Evolutionary conservation across 352 stramenopile species (phyloP).

Genomic region (Pythium coloratum): DNA sequence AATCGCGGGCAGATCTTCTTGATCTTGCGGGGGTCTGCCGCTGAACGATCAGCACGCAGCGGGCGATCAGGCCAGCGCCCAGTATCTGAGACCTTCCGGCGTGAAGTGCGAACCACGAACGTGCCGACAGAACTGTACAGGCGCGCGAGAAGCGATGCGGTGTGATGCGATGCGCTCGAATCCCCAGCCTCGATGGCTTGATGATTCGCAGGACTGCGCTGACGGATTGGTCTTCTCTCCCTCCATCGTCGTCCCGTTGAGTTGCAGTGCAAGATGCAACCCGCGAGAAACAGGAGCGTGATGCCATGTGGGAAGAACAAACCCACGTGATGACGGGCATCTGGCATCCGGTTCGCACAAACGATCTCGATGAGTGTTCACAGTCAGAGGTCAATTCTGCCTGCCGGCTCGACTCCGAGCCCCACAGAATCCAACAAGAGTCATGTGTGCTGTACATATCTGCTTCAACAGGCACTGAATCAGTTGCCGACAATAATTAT

Average conservation of each 20-base stretch:
- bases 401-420: too few relatives aligned
- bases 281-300: not conserved
- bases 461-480: too few relatives aligned
- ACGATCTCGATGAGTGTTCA: slow-evolving; percentile 2
- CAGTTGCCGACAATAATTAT: too few relatives aligned
- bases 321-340: not conserved
- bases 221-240: not conserved
- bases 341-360: not conserved
- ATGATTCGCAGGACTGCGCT: not conserved
- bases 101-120: too few relatives aligned
- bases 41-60: not conserved
- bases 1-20: not conserved
- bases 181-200: too few relatives aligned
- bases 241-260: not conserved
- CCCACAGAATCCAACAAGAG: too few relatives aligned
- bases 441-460: too few relatives aligned
- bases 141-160: not conserved
- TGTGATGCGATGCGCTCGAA: too few relatives aligned
- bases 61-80: not conserved
- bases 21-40: not conserved
- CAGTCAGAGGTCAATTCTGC: too few relatives aligned
- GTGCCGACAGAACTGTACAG: too few relatives aligned
- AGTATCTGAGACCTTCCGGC: not conserved
- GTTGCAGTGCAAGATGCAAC: not conserved
- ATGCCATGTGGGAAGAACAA: not conserved